These are phyloP conservation scores for Cenchrus americanus DNA, from an alignment of 176 grass and related monocot species.

Conservation along the genomic window DNA sequence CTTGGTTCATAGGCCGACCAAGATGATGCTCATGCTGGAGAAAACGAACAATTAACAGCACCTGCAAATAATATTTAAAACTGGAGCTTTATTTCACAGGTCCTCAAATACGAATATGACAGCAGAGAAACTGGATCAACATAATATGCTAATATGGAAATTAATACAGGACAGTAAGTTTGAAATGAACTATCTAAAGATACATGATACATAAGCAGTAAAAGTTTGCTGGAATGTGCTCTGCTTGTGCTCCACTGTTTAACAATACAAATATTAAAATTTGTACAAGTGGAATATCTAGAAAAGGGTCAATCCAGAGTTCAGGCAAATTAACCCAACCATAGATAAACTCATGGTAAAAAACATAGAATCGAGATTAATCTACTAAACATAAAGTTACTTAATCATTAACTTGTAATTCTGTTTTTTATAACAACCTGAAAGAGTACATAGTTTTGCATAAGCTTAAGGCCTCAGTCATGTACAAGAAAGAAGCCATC, in stretches of 20 bases:
- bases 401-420: constrained; percentile 10
- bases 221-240: not conserved
- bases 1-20: constrained; percentile 83
- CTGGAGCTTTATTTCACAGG: constrained; percentile 13
- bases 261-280: constrained; percentile 14
- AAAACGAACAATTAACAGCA: constrained; percentile 91
- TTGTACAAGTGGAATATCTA: not conserved
- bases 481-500: constrained; percentile 13
- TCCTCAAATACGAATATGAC: constrained; percentile 26
- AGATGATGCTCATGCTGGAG: constrained; percentile 99
- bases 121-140: constrained; percentile 13
- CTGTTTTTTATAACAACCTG: not conserved
- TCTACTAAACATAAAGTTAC: constrained; percentile 10
- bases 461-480: constrained; percentile 19
- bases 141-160: constrained; percentile 35
- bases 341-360: constrained; percentile 6
- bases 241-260: constrained; percentile 1
- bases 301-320: constrained; percentile 28
- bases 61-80: constrained; percentile 61
- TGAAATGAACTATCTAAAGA: constrained; percentile 2
- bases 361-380: constrained; percentile 5
- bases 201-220: constrained; percentile 27
- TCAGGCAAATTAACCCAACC: constrained; percentile 14
- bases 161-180: not conserved
- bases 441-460: not conserved